Base-by-base conservation (phyloP, 164 flowering plant genomes). In the Taxillus chinensis region DNA sequence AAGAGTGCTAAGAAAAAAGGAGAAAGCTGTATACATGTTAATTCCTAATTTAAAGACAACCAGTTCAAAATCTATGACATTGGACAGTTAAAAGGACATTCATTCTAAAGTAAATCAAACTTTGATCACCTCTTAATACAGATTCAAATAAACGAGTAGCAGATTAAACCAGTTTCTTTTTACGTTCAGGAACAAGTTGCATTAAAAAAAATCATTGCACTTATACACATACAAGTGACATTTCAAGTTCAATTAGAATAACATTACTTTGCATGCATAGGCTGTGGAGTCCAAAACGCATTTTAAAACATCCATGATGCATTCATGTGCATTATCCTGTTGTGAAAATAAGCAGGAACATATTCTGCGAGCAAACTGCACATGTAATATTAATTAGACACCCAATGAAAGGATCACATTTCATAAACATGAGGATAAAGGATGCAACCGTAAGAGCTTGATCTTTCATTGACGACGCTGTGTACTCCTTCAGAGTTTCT, bases 301-400 rank as follows among this genome's bases (percentile, higher is more conserved):
- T 15, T 27, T 61, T 59, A 86, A 48, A 67, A 82, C 62, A 71
- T 80, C 82, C 55, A 76, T 50, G 11, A 73, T 27, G 59, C 70
- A 43, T 1, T 72, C 62, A 6, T 71, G 60, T 57, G 68, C 65
- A 52, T 61, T 63, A 27, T 68, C 75, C 69, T 73, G 61, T 12
- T 67, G 74, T 1, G 73, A 73, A 40, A 77, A 72, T 5, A 85
- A 17, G n/a, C 75, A 67, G 45, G 81, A 83, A 68, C 82, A 85
- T n/a, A 85, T 68, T 63, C 74, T 74, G 62, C 73, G 70, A 41
- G 80, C 82, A 67, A 83, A 67, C 96, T 89, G 86, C 77, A 72
- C 40, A 59, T 8, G 2, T 27, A 45, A 53, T 3, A 63, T 8
- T 3, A 3, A 37, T 60, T 45, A 70, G 64, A 55, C 4, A 57